Evolutionary conservation across 305 asterid species (phyloP).

Genomic region (Fraxinus xanthoxyloides): DNA sequence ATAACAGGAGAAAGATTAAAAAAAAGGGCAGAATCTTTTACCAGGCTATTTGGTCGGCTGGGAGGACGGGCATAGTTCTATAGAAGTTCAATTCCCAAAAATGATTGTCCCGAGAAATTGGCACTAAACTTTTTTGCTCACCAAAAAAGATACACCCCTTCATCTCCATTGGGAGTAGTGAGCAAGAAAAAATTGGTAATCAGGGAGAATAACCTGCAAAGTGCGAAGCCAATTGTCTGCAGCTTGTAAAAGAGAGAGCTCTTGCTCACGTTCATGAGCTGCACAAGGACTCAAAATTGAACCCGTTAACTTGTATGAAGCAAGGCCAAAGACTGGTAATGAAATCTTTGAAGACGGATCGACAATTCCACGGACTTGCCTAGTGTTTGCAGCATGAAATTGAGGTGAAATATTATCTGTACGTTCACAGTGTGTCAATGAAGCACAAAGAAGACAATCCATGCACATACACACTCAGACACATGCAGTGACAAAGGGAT

Average conservation of each 20-base stretch:
- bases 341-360: slow-evolving; percentile 52
- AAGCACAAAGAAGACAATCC: neutral
- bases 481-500: neutral
- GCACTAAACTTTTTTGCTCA: neutral
- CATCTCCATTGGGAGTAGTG: slow-evolving; percentile 43
- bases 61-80: neutral
- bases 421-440: neutral
- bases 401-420: slow-evolving; percentile 38
- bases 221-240: slow-evolving; percentile 62
- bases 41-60: slow-evolving; percentile 13
- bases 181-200: slow-evolving; percentile 60
- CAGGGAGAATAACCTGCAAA: slow-evolving; percentile 56
- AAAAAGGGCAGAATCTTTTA: slow-evolving; percentile 40
- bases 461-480: neutral
- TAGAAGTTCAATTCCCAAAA: neutral
- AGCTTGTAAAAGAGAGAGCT: slow-evolving; percentile 48
- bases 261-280: slow-evolving; percentile 66
- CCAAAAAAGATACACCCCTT: slow-evolving; percentile 4
- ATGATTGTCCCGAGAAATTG: neutral
- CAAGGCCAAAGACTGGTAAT: slow-evolving; percentile 73
- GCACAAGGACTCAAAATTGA: slow-evolving; percentile 56
- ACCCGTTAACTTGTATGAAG: slow-evolving; percentile 65
- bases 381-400: slow-evolving; percentile 40
- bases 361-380: slow-evolving; percentile 27
- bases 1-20: slow-evolving; percentile 21